phyloP scores from a whole-genome alignment of 2,329 filamentous ascomycete genomes.

The Diaporthe vexans region DNA sequence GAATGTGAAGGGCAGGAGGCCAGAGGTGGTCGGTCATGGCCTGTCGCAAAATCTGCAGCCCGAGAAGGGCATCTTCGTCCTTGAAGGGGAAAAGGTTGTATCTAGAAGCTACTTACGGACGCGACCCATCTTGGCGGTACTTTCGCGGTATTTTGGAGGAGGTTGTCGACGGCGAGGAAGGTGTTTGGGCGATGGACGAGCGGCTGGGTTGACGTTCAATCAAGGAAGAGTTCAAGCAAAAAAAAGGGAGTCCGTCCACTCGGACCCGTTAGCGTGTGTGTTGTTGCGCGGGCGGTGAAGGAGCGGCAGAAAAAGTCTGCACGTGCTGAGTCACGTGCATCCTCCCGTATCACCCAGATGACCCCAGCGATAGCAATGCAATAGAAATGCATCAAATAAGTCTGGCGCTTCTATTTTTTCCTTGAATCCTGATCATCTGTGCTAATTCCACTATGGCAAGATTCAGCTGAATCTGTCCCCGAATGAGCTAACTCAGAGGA shows the following conservation, averaged over 20 bases:
- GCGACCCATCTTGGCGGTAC: slow-evolving; percentile 78
- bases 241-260: not conserved
- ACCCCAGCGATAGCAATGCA: too few species aligned
- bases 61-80: too few species aligned
- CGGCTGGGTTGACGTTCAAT: not conserved
- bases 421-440: too few species aligned
- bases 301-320: not conserved
- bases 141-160: slow-evolving; percentile 54
- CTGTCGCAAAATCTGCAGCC: too few species aligned
- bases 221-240: not conserved
- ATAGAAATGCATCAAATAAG: too few species aligned
- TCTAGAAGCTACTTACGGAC: slow-evolving; percentile 58
- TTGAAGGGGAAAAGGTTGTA: too few species aligned
- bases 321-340: not conserved
- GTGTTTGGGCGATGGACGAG: slow-evolving; percentile 11
- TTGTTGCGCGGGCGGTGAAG: not conserved
- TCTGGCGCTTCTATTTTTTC: too few species aligned
- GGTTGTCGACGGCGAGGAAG: slow-evolving; percentile 43
- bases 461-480: too few species aligned
- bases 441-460: too few species aligned
- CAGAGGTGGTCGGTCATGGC: too few species aligned
- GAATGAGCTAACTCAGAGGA: too few species aligned
- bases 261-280: slow-evolving; percentile 2
- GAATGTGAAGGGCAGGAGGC: too few species aligned
- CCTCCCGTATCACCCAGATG: not conserved